Evolutionary conservation across 1,284 basidiomycete species (phyloP), one percentile per base, ranked within the genome.

Genomic region (Abortiporus biennis): DNA sequence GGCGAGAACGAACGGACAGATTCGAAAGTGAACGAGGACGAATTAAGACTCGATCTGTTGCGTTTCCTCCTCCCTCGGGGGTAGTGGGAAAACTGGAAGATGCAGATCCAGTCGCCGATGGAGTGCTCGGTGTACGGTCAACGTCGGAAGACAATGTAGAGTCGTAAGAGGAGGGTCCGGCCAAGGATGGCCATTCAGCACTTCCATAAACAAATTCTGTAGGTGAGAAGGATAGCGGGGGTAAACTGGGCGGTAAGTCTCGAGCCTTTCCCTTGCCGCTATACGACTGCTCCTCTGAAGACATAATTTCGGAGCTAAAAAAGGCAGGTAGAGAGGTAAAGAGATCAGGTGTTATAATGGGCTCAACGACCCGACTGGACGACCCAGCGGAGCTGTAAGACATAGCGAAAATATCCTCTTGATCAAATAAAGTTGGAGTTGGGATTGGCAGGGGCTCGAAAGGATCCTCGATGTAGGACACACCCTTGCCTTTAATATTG

Each of bases 21-120:
- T 64, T 73, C 39, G 83, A 80, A 12, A 78, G 64, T 4, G 84
- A 83, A 22, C 70, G 74, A 35, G 71, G 66, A 35, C 78, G 72
- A 5, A 68, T 65, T 19, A 69, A 65, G 13, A 54, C 44, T 38
- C 51, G 57, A n/a, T n/a, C n/a, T n/a, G n/a, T n/a, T 30, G 39
- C 36, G 43, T 57, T 30, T 9, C 44, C 32, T 19, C 44, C 37
- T n/a, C 47, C 35, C 29, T 42, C 49, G 23, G 55, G 32, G 17
- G 44, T 35, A 44, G 42, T 32, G 42, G 47, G 25, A 45, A 49
- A 40, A 45, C 49, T 48, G n/a, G n/a, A n/a, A n/a, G n/a, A n/a
- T 40, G 31, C 35, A 29, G 47, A 15, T 40, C 5, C 38, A 32
- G 16, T 42, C 13, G 41, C 50, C 15, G 49, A 50, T 13, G 50